phyloP scores from a whole-genome alignment of 2,329 filamentous ascomycete genomes.

The Venturia effusa region DNA sequence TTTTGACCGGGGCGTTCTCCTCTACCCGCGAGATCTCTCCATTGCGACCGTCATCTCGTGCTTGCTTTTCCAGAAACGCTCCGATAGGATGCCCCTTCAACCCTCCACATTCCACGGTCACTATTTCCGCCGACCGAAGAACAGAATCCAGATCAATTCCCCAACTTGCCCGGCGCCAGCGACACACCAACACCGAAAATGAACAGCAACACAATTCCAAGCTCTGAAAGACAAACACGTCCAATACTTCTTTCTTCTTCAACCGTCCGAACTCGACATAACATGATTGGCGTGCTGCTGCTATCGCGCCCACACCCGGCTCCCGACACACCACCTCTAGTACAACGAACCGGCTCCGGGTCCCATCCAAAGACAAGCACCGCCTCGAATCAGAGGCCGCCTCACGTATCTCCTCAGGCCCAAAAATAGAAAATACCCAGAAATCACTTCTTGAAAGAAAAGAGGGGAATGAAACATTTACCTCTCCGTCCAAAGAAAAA shows the following conservation, averaged over 20 bases:
- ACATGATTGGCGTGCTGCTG: not conserved
- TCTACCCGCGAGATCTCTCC: not conserved
- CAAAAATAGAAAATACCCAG: constrained; percentile 1
- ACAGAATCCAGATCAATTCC: not conserved
- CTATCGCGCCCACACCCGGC: not conserved
- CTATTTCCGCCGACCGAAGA: not conserved
- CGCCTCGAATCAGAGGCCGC: not conserved
- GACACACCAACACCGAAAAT: not conserved
- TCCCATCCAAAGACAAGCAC: not conserved
- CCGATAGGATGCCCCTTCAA: not conserved
- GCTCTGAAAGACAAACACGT: not conserved
- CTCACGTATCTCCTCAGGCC: not conserved
- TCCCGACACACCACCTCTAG: not conserved
- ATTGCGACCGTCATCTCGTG: not conserved
- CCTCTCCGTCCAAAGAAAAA: not conserved
- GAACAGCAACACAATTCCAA: not conserved
- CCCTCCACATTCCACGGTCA: not conserved
- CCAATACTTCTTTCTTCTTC: not conserved
- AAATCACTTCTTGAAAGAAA: too few relatives aligned
- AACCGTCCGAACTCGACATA: not conserved
- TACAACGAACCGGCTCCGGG: not conserved
- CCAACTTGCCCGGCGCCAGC: not conserved
- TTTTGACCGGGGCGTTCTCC: not conserved
- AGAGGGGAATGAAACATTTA: too few relatives aligned
- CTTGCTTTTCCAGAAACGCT: not conserved